phyloP scores from a whole-genome alignment of 2,329 filamentous ascomycete genomes.

The Sarocladium kiliense region DNA sequence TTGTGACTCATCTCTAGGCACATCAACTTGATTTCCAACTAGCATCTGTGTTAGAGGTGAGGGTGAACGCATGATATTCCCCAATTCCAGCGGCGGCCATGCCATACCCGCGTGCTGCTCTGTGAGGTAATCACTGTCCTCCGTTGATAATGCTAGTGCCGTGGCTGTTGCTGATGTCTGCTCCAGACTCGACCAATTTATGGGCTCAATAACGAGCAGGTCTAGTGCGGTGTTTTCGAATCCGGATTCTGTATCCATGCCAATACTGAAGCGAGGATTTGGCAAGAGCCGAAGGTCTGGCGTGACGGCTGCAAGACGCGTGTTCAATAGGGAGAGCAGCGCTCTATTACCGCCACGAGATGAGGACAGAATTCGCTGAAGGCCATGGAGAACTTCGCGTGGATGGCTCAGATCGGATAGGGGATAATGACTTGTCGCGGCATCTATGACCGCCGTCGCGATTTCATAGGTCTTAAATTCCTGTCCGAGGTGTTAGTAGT shows the following conservation, averaged over 20 bases:
- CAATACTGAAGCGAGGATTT: background rate
- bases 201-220: background rate
- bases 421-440: conserved; percentile 18
- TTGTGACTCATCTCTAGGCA: background rate
- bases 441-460: conserved; percentile 37
- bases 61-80: conserved; percentile 2
- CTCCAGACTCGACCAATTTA: background rate
- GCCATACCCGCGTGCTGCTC: conserved; percentile 7
- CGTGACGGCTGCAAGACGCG: conserved; percentile 20
- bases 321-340: conserved; percentile 29
- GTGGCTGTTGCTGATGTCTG: background rate
- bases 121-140: background rate
- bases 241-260: background rate
- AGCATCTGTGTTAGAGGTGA: conserved; percentile 4
- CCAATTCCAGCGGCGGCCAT: conserved; percentile 11
- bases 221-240: background rate
- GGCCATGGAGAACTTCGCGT: conserved; percentile 28
- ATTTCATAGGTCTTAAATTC: conserved; percentile 43
- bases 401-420: conserved; percentile 19
- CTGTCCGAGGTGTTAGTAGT: conserved; percentile 11
- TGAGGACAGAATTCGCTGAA: conserved; percentile 34
- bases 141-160: background rate
- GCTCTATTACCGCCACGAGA: conserved; percentile 37
- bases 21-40: background rate
- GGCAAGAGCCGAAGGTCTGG: conserved; percentile 9